Base-by-base conservation (phyloP, 208 protist genomes). In the Herpetomonas muscarum region DNA sequence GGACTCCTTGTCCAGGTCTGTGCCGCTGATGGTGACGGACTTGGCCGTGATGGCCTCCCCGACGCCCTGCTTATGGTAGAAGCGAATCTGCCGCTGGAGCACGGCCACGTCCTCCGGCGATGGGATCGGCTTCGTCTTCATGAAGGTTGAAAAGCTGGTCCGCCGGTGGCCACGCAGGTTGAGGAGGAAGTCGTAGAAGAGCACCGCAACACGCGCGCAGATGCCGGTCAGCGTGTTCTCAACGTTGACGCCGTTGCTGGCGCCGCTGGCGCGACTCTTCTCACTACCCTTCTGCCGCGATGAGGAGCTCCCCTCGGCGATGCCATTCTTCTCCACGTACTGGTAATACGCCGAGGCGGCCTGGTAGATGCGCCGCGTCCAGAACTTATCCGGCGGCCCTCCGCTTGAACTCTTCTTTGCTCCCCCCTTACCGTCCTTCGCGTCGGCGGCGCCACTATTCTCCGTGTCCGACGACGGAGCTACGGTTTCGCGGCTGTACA, bases 121-220 rank as follows among this genome's bases (percentile, higher is more conserved):
- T 9, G 44, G 19, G 22, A 49, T 9, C 17, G 44, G 22, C 19
- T 49, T 49, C 19, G 9, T 21, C 22, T 49, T 26, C 22, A 49
- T 19, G 22, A 22, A 49, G 13, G 19, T 9, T 9, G 22, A 21
- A 21, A 49, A 49, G 44, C 19, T 49, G 44, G 13, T 49, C 19
- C 44, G 44, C 10, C 34, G 34, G 34, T 39, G 34, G 7, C 34
- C 34, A 15, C 34, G 34, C 34, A 39, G 34, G 19, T 19, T 49
- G 19, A 49, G 44, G 22, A 49, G 22, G 44, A 49, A 49, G 44
- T 49, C 44, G 22, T 49, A 49, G 22, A 49, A 49, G 44, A 49
- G 44, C 9, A 26, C 44, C 19, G 19, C 17, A 9, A 49, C 19
- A n/a, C 22, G 19, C 13, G 44, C 19, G 22, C 9, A 9, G 10